Percentiles rank a stretch among this genome's conserved stretches.
Conservation (phyloP, 2,329 filamentous ascomycete species). For the Mycosphaerella sp. region DNA sequence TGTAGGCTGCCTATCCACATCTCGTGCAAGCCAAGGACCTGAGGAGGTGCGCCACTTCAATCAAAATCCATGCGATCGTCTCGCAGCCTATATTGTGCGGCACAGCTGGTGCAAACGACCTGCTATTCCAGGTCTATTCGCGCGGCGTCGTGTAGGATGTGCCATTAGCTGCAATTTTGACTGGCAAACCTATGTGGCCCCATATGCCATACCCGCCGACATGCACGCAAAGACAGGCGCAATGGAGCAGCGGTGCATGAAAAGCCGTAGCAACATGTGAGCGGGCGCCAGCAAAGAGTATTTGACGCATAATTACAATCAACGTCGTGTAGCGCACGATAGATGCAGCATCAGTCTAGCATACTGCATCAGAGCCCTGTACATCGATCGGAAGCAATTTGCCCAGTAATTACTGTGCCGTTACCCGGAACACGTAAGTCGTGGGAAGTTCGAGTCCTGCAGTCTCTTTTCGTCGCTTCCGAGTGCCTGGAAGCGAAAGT, state of each 20-base stretch:
- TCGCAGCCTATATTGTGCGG: not conserved
- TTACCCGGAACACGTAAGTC: not conserved
- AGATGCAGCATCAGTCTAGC: too few relatives aligned
- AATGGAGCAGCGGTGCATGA: too few relatives aligned
- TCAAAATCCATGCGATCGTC: not conserved
- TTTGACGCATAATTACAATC: not conserved
- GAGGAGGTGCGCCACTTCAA: not conserved
- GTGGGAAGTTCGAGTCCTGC: not conserved
- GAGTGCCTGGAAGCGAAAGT: not conserved
- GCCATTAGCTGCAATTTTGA: not conserved
- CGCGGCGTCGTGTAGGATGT: not conserved
- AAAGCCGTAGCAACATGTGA: not conserved
- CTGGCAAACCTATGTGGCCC: not conserved
- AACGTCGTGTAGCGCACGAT: not conserved
- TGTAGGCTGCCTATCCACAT: too few relatives aligned
- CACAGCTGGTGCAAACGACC: too few relatives aligned
- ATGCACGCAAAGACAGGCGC: not conserved
- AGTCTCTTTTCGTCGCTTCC: constrained; percentile 11
- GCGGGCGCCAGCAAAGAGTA: not conserved
- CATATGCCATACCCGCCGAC: not conserved
- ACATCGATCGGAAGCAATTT: not conserved
- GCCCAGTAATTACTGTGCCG: not conserved
- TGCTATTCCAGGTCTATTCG: not conserved
- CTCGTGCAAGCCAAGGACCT: not conserved
- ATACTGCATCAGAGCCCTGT: not conserved